Evolutionary conservation across 2,329 filamentous ascomycete species (phyloP), one percentile per base, ranked within the genome.

Genomic region (Phaeoacremonium minimum): DNA sequence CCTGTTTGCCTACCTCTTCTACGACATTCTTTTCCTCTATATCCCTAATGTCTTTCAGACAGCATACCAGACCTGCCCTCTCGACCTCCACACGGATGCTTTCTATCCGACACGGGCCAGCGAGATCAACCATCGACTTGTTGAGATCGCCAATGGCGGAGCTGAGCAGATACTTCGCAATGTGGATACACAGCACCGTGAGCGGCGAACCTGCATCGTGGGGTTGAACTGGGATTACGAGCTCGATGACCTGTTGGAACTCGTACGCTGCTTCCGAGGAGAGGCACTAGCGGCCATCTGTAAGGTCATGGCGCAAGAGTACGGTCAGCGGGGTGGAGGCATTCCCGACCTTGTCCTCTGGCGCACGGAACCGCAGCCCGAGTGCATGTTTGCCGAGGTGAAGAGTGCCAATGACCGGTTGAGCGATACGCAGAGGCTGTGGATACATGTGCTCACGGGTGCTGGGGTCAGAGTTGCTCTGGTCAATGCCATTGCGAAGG

Each of bases 1-100:
- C 0, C 69, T 98, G 17, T 90, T 90, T 60, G 85, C 82, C 12
- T 91, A 93, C 53, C 77, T 98, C 14, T 95, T 97, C 67, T 93
- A 83, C 66, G 91, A 98, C 59, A 77, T 97, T 16, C 68, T 98
- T 6, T 97, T 97, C 62, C 71, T 88, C 17, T 95, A 95, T 59
- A 77, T 97, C 5, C 91, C 93, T 17, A 95, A 97, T 50, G 91
- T 98, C 37, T 98, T 98, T 60, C 91, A 97, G 57, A 98, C 93
- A 6, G 79, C 85, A 1, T 98, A 87, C 56, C 93, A 98, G 61
- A 95, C 88, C 0, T 95, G 88, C 52, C 93, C 93, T 1, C 67
- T 98, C 4, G 93, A 98, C 57, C 67, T 98, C 6, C 85, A 94
- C 55, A 95, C 90, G 0, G 93, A 98, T 56, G 82, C 85, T 4